phyloP scores from a whole-genome alignment of 345 rosid species.

The Brassica cretica region DNA sequence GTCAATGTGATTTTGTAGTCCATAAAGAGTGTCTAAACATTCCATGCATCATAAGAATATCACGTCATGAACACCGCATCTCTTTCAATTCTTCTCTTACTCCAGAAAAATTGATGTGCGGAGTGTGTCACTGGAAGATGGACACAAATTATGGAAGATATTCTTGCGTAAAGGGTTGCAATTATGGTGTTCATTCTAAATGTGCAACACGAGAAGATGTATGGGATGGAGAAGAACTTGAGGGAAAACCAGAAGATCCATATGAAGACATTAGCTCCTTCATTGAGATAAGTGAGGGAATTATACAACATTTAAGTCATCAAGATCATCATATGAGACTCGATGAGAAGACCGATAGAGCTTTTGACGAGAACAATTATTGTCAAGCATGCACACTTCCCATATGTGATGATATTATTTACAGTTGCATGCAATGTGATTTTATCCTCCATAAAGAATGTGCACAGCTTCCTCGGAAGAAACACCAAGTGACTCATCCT shows the following conservation, averaged over 20 bases:
- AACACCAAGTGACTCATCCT: conserved; percentile 1
- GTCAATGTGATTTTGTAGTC: conserved; percentile 5
- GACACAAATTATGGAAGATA: conserved; percentile 20
- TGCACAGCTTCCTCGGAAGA: conserved; percentile 28
- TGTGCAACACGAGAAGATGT: conserved; percentile 23
- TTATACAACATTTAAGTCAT: conserved; percentile 6
- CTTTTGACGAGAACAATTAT: neutral
- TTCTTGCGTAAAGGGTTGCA: conserved; percentile 7
- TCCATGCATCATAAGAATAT: conserved; percentile 3
- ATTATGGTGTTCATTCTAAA: conserved; percentile 19
- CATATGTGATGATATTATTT: conserved; percentile 17
- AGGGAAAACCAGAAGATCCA: neutral
- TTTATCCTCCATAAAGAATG: conserved; percentile 33
- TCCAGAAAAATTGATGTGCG: conserved; percentile 11
- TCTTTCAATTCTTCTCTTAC: neutral
- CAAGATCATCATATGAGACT: conserved; percentile 20
- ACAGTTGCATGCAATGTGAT: conserved; percentile 24
- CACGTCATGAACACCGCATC: conserved; percentile 22
- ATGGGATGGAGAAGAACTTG: conserved; percentile 30
- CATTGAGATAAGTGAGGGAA: neutral
- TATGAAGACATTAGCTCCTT: neutral
- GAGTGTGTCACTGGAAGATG: conserved; percentile 13
- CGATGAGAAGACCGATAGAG: neutral
- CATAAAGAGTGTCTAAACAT: neutral
- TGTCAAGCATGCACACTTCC: conserved; percentile 30